Evolutionary conservation across 805 yeast species (phyloP).

Genomic region (Barnettozyma californica): DNA sequence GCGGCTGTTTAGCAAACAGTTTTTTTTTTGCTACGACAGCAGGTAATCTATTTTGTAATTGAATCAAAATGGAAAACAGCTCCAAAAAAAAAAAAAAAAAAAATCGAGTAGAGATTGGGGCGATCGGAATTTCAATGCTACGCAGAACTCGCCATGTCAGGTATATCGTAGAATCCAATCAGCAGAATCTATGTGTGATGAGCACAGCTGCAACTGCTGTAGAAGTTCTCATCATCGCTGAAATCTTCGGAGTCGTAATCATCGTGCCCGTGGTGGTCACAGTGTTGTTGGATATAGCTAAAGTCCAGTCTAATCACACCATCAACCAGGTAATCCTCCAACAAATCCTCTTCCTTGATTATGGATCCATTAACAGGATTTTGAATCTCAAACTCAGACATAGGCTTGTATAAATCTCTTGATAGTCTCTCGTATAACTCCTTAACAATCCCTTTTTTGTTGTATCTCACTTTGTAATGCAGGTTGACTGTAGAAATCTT

Average conservation of each 20-base stretch:
- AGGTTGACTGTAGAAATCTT: conserved; percentile 18
- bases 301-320: conserved; percentile 17
- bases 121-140: neutral
- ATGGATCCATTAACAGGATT: conserved; percentile 18
- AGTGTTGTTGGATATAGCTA: conserved; percentile 11
- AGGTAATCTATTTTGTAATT: no score
- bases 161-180: neutral
- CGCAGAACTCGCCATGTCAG: neutral
- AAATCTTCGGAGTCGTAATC: conserved; percentile 18
- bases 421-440: conserved; percentile 20
- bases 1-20: neutral
- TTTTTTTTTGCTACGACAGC: neutral
- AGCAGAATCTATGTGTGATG: conserved; percentile 13
- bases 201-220: conserved; percentile 22
- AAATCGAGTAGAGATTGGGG: no score
- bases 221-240: conserved; percentile 24
- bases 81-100: no score
- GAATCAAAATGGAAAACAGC: no score
- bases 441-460: conserved; percentile 13
- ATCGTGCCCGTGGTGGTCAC: conserved; percentile 12
- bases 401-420: conserved; percentile 15
- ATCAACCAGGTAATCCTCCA: conserved; percentile 11
- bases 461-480: conserved; percentile 13
- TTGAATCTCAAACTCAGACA: conserved; percentile 15
- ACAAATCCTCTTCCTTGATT: conserved; percentile 14